phyloP scores from a whole-genome alignment of 306 rosid genomes.

The Sechiopsis laciniata region DNA sequence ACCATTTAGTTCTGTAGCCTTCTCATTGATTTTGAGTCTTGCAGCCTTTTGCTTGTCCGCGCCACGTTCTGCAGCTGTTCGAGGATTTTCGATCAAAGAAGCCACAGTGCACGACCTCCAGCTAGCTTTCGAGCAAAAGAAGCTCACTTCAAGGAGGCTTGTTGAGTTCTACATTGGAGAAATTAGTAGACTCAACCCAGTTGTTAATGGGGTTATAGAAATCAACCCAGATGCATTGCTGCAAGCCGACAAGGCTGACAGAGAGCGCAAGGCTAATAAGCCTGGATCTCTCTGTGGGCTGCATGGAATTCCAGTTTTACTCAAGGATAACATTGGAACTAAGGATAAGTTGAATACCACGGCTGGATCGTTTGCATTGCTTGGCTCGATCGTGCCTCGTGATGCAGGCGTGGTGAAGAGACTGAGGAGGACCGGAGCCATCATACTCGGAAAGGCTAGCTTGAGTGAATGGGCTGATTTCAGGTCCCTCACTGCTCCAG shows the following conservation, averaged over 20 bases:
- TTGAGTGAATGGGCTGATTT: slow-evolving; percentile 43
- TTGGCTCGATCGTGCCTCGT: slow-evolving; percentile 41
- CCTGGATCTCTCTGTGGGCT: slow-evolving; percentile 17
- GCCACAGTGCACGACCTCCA: slow-evolving; percentile 42
- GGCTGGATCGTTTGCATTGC: slow-evolving; percentile 48
- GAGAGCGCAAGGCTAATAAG: slow-evolving; percentile 27
- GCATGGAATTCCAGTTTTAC: slow-evolving; percentile 56
- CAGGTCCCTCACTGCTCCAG: slow-evolving; percentile 30
- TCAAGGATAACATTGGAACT: slow-evolving; percentile 58
- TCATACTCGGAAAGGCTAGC: slow-evolving; percentile 55
- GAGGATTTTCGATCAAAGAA: slow-evolving; percentile 29
- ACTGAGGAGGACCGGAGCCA: slow-evolving; percentile 44
- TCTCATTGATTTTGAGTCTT: slow-evolving; percentile 27
- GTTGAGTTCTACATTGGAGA: slow-evolving; percentile 37
- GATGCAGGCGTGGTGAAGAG: slow-evolving; percentile 44
- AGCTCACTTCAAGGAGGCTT: slow-evolving; percentile 36
- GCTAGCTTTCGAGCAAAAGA: slow-evolving; percentile 35
- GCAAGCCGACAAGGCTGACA: slow-evolving; percentile 46
- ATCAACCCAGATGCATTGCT: slow-evolving; percentile 44
- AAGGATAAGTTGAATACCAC: slow-evolving; percentile 55
- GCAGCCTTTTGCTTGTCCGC: slow-evolving; percentile 1
- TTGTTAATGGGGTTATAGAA: slow-evolving; percentile 41
- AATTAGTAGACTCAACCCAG: slow-evolving; percentile 37
- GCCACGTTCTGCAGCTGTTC: neutral
- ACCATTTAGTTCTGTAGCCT: slow-evolving; percentile 13